Evolutionary conservation across 2,329 filamentous ascomycete genomes (phyloP).

Genomic region (Alternaria atra): DNA sequence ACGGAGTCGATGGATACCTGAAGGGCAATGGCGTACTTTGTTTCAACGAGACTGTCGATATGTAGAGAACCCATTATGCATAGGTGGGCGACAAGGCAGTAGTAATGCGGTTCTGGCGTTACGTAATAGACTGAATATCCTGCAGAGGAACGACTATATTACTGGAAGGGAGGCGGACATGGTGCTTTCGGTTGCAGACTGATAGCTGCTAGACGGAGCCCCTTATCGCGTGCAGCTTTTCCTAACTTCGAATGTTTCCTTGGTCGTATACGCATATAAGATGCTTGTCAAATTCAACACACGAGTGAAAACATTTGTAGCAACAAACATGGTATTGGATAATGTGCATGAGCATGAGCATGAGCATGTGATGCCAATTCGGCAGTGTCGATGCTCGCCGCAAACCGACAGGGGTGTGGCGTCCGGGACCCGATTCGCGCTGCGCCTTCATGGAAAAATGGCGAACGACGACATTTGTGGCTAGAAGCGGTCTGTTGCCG

Average conservation of each 20-base stretch:
- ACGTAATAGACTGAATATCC: conserved; percentile 3
- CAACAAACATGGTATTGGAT: background rate
- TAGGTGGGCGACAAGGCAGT: background rate
- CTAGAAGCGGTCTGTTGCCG: conserved; percentile 14
- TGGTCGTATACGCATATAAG: background rate
- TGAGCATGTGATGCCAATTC: conserved; percentile 6
- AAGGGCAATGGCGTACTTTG: conserved; percentile 86
- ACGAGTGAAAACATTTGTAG: background rate
- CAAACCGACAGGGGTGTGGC: conserved; percentile 16
- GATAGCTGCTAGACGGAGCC: conserved; percentile 1
- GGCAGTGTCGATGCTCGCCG: conserved; percentile 18
- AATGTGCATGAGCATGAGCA: background rate
- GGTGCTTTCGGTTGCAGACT: background rate
- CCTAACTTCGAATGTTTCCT: background rate
- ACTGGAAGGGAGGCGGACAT: conserved; percentile 3
- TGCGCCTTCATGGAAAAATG: conserved; percentile 24
- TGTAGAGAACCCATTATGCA: conserved; percentile 35
- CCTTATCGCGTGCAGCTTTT: background rate
- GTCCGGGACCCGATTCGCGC: conserved; percentile 22
- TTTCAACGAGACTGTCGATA: conserved; percentile 86
- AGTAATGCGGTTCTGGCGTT: conserved; percentile 10
- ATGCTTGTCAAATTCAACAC: background rate
- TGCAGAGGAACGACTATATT: background rate
- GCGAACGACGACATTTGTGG: conserved; percentile 23
- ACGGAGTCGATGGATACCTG: conserved; percentile 87